Conservation (phyloP, 1,139 yeast species). For the Yamadazyma jaroonii region DNA sequence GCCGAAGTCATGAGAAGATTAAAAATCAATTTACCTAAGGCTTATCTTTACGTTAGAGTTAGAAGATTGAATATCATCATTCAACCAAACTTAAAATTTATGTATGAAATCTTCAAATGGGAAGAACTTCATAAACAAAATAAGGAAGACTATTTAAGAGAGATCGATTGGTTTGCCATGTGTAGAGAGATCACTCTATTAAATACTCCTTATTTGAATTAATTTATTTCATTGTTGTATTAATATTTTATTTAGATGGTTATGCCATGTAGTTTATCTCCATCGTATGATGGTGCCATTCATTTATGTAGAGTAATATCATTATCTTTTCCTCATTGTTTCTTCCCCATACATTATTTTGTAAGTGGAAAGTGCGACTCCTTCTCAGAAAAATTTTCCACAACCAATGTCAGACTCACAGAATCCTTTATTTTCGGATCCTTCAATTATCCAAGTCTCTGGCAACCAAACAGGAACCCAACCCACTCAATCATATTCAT, state of each 20-base stretch:
- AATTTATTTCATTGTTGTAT: conserved; percentile 2
- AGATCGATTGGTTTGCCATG: conserved; percentile 87
- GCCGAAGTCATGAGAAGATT: conserved; percentile 48
- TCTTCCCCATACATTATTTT: no score
- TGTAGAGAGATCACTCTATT: conserved; percentile 80
- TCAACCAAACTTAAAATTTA: conserved; percentile 47
- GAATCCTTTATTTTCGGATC: conserved; percentile 30
- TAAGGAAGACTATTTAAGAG: conserved; percentile 40
- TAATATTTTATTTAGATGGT: neutral
- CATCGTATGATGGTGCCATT: neutral
- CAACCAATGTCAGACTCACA: conserved; percentile 1
- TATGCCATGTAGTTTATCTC: neutral
- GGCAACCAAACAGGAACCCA: neutral
- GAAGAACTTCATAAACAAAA: conserved; percentile 32
- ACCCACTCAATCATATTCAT: neutral
- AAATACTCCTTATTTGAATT: conserved; percentile 56
- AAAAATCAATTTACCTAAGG: conserved; percentile 34
- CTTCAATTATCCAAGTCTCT: conserved; percentile 28
- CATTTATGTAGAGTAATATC: no score
- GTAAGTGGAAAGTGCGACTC: no score
- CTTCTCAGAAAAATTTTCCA: conserved; percentile 8
- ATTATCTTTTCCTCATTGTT: no score
- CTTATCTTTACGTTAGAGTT: conserved; percentile 46
- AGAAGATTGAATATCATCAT: conserved; percentile 46
- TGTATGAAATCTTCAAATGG: conserved; percentile 52